Conservation (phyloP, 768 basidiomycete species). For the Kwoniella botswanensis region DNA sequence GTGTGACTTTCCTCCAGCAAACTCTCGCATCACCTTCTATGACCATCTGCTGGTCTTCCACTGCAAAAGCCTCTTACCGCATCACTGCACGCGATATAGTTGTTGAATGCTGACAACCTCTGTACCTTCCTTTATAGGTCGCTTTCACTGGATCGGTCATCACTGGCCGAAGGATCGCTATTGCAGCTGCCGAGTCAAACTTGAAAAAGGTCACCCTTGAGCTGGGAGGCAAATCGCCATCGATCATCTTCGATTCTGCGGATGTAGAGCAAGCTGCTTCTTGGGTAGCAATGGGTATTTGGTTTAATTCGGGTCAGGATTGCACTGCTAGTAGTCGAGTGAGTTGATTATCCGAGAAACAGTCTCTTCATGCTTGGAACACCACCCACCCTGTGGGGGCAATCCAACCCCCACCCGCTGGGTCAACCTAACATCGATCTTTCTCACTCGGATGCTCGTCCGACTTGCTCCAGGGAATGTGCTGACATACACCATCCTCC, state of each 20-base stretch:
- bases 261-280: constrained; percentile 80
- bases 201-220: constrained; percentile 88
- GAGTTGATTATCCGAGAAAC: not conserved
- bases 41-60: not conserved
- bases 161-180: constrained; percentile 77
- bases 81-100: no score
- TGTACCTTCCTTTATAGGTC: constrained; percentile 55
- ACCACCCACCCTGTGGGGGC: not conserved
- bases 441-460: not conserved
- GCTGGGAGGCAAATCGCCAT: constrained; percentile 79
- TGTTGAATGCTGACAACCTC: not conserved
- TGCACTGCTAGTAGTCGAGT: constrained; percentile 78
- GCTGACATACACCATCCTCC: not conserved
- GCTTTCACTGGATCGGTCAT: constrained; percentile 86
- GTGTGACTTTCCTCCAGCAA: not conserved
- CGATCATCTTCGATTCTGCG: constrained; percentile 79
- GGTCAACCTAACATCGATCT: no score
- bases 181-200: constrained; percentile 78
- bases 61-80: no score
- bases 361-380: not conserved
- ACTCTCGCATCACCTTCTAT: not conserved
- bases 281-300: constrained; percentile 75
- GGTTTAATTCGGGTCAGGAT: constrained; percentile 79
- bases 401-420: not conserved
- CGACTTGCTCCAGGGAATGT: not conserved